phyloP scores from a whole-genome alignment of 441 rosid species.

The Oxalis stricta region DNA sequence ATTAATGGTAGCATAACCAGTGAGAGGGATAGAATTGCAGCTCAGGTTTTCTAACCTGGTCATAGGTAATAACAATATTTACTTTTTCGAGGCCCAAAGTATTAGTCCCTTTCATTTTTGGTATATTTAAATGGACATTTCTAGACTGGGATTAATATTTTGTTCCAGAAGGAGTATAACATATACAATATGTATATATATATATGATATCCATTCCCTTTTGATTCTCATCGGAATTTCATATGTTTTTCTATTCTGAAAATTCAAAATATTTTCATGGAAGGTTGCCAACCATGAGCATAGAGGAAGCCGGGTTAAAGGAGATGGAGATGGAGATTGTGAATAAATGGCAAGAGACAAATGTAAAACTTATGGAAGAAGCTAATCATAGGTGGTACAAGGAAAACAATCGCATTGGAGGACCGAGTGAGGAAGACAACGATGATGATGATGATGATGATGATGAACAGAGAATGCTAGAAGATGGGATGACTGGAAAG shows the following conservation, averaged over 20 bases:
- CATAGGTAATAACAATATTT: too few relatives aligned
- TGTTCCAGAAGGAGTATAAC: too few relatives aligned
- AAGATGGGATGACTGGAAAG: constrained; percentile 93
- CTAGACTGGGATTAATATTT: too few relatives aligned
- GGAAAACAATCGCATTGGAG: constrained; percentile 31
- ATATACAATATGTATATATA: too few relatives aligned
- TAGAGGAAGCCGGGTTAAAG: constrained; percentile 88
- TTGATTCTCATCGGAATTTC: too few relatives aligned
- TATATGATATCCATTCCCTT: too few relatives aligned
- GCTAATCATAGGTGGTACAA: constrained; percentile 77
- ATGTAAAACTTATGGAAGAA: constrained; percentile 65
- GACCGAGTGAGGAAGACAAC: constrained; percentile 35
- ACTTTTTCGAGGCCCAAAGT: background rate
- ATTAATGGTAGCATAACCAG: constrained; percentile 40
- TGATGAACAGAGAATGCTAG: constrained; percentile 60
- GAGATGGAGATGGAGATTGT: constrained; percentile 82
- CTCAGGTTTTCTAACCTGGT: constrained; percentile 80
- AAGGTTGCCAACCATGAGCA: constrained; percentile 97
- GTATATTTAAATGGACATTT: background rate
- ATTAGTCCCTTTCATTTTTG: background rate
- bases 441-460: constrained; percentile 69
- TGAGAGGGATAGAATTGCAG: constrained; percentile 76
- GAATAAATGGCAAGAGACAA: constrained; percentile 87
- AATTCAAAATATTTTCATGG: background rate
- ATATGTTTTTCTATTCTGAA: background rate